Percentiles rank a stretch among this genome's conserved stretches.
Evolutionary conservation across 169 alveolate genomes (phyloP).

Genomic region (Cryptosporidium parvum): DNA sequence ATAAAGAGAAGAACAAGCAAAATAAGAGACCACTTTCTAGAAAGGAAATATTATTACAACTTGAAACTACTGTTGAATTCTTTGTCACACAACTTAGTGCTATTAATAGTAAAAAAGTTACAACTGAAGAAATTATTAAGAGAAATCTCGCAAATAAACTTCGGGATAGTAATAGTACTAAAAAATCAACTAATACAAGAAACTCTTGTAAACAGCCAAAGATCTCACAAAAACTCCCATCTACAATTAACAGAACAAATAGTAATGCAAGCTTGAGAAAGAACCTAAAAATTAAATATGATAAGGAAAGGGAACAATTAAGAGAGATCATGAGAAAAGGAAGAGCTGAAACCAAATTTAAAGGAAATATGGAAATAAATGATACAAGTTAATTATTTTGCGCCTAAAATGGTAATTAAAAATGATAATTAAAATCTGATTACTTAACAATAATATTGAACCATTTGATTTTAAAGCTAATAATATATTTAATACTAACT

Average conservation of each 20-base stretch:
- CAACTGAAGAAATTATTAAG: slow-evolving; percentile 42
- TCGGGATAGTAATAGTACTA: not conserved
- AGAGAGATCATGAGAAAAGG: slow-evolving; percentile 62
- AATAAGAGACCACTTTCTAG: not conserved
- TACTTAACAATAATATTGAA: not conserved
- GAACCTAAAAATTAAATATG: slow-evolving; percentile 12
- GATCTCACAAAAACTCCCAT: not conserved
- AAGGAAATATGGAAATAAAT: not conserved
- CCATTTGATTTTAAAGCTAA: not conserved
- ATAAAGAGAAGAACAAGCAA: not conserved
- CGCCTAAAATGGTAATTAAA: not conserved
- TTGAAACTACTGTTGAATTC: slow-evolving; percentile 43
- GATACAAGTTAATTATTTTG: slow-evolving; percentile 2
- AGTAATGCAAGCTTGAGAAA: slow-evolving; percentile 5
- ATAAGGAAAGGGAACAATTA: slow-evolving; percentile 54
- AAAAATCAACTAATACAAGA: not conserved
- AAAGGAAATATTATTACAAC: slow-evolving; percentile 45
- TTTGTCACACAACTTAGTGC: slow-evolving; percentile 65
- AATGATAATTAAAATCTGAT: not conserved
- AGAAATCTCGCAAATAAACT: slow-evolving; percentile 28
- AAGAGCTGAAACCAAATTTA: slow-evolving; percentile 30
- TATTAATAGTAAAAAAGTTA: slow-evolving; percentile 48
- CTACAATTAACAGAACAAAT: slow-evolving; percentile 7
- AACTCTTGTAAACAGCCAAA: slow-evolving; percentile 9
- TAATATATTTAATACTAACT: not conserved